Evolutionary conservation across 2,329 filamentous ascomycete species (phyloP).

Genomic region (Hysterium pulicare): DNA sequence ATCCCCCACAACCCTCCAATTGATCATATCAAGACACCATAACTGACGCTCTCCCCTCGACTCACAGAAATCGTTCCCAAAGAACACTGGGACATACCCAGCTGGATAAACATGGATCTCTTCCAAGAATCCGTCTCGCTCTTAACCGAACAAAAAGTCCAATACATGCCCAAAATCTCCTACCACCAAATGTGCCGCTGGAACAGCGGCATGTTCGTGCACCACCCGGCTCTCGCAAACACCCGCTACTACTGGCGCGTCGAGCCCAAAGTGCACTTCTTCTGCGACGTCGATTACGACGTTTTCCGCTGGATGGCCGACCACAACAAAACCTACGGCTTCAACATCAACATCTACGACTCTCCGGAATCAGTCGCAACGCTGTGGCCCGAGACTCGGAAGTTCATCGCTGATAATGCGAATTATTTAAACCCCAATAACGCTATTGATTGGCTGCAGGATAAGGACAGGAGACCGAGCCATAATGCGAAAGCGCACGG

Average conservation of each 20-base stretch:
- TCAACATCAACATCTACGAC: conserved; percentile 97
- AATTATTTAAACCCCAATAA: conserved; percentile 79
- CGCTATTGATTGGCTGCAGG: conserved; percentile 82
- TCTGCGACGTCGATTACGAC: conserved; percentile 98
- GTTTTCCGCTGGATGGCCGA: conserved; percentile 98
- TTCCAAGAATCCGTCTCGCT: conserved; percentile 81
- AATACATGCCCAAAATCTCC: conserved; percentile 83
- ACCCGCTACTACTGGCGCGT: conserved; percentile 97
- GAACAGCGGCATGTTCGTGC: conserved; percentile 98
- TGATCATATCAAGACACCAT: background rate
- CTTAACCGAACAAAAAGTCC: conserved; percentile 78
- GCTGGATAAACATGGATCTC: conserved; percentile 87
- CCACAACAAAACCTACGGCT: conserved; percentile 98
- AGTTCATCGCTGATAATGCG: conserved; percentile 83
- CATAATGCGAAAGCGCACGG: conserved; percentile 81
- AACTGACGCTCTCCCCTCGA: background rate
- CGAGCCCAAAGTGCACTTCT: conserved; percentile 98
- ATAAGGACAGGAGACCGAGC: conserved; percentile 70
- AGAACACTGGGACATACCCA: conserved; percentile 89
- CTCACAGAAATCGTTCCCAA: conserved; percentile 76
- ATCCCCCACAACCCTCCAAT: background rate
- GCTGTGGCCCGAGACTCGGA: conserved; percentile 92
- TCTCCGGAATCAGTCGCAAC: conserved; percentile 79
- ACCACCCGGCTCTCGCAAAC: conserved; percentile 80
- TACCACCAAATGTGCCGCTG: conserved; percentile 99